Evolutionary conservation across 2,329 filamentous ascomycete species (phyloP).

Genomic region (Penicillium brevicompactum): DNA sequence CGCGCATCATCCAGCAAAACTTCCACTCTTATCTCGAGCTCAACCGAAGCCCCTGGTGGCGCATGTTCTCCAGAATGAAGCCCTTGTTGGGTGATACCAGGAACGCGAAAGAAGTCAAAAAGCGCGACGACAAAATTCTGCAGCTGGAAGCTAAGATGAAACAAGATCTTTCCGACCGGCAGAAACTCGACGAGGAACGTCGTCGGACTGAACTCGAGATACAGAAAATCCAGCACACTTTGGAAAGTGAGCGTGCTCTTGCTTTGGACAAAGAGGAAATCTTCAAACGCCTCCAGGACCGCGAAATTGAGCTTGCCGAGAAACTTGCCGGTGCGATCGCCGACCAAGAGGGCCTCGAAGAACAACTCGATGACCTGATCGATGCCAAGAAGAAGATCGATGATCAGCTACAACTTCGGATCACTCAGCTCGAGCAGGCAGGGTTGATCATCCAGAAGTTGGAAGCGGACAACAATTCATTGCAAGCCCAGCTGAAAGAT

Average conservation of each 20-base stretch:
- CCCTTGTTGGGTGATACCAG: constrained; percentile 89
- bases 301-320: constrained; percentile 90
- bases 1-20: constrained; percentile 90
- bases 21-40: constrained; percentile 90
- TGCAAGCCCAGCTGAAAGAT: constrained; percentile 67
- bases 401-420: constrained; percentile 76
- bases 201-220: constrained; percentile 85
- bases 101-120: constrained; percentile 91
- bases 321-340: constrained; percentile 90
- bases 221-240: constrained; percentile 83
- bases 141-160: constrained; percentile 82
- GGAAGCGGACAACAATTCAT: constrained; percentile 80
- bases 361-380: constrained; percentile 86
- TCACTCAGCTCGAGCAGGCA: constrained; percentile 86
- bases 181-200: constrained; percentile 86
- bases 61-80: constrained; percentile 90
- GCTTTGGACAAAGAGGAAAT: constrained; percentile 99
- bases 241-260: constrained; percentile 94
- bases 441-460: constrained; percentile 81
- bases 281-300: constrained; percentile 88
- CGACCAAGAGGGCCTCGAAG: constrained; percentile 91
- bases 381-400: constrained; percentile 87
- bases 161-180: constrained; percentile 71
- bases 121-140: constrained; percentile 89
- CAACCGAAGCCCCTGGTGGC: constrained; percentile 96